phyloP scores from a whole-genome alignment of 768 basidiomycete species.

The Collybia sp. region DNA sequence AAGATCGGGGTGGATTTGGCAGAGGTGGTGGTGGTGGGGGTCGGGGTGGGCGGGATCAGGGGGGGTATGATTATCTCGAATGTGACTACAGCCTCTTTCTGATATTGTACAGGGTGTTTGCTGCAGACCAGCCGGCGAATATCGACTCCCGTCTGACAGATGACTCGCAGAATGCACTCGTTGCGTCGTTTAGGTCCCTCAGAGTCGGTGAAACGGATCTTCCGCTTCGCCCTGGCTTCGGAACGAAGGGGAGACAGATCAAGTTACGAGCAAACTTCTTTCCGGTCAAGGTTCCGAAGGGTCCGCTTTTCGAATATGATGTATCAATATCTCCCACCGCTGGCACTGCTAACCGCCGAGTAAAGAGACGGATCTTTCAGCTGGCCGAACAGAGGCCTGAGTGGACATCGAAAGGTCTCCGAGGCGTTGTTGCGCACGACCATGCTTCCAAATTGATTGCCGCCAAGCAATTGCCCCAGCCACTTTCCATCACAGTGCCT shows the following conservation, averaged over 20 bases:
- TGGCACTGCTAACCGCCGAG: slow-evolving; percentile 43
- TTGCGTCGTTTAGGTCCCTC: slow-evolving; percentile 29
- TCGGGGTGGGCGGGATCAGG: slow-evolving; percentile 21
- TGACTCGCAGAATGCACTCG: slow-evolving; percentile 34
- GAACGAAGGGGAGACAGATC: slow-evolving; percentile 48
- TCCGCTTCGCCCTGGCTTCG: slow-evolving; percentile 56
- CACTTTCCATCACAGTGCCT: slow-evolving; percentile 35
- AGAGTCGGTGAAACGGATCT: slow-evolving; percentile 33
- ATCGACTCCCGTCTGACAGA: slow-evolving; percentile 40
- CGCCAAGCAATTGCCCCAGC: slow-evolving; percentile 38
- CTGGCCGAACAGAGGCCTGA: slow-evolving; percentile 48
- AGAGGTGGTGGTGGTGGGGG: slow-evolving; percentile 14
- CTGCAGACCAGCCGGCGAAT: slow-evolving; percentile 26
- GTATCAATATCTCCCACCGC: slow-evolving; percentile 49
- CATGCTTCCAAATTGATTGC: slow-evolving; percentile 47
- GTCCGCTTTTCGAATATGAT: slow-evolving; percentile 50
- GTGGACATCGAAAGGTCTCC: slow-evolving; percentile 48
- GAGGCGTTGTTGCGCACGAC: slow-evolving; percentile 52
- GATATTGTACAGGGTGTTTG: slow-evolving; percentile 32
- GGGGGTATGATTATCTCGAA: slow-evolving; percentile 24
- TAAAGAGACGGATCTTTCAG: slow-evolving; percentile 58
- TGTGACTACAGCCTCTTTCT: neutral
- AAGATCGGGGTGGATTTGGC: slow-evolving; percentile 25
- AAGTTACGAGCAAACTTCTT: slow-evolving; percentile 64
- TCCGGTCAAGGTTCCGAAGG: slow-evolving; percentile 40